Evolutionary conservation across 1,139 yeast genomes (phyloP).

Genomic region (Hanseniaspora gamundiae): DNA sequence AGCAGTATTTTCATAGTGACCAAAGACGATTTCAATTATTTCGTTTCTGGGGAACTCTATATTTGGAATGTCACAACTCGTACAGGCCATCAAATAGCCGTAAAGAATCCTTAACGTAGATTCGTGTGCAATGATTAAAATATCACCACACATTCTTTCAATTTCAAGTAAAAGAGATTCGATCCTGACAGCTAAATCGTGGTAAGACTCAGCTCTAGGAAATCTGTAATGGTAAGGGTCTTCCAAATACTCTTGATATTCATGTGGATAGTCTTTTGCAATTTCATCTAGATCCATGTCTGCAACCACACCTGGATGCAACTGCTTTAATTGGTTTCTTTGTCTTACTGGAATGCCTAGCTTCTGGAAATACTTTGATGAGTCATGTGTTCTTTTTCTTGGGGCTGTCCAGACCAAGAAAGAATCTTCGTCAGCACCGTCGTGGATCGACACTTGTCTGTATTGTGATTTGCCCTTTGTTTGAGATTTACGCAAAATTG

Average conservation of each 20-base stretch:
- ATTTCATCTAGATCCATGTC: constrained; percentile 53
- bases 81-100: constrained; percentile 89
- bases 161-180: constrained; percentile 88
- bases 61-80: constrained; percentile 74
- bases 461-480: constrained; percentile 5
- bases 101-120: constrained; percentile 78
- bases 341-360: constrained; percentile 52
- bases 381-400: constrained; percentile 67
- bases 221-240: constrained; percentile 92
- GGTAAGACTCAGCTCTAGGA: constrained; percentile 89
- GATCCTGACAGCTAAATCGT: constrained; percentile 86
- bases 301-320: constrained; percentile 85
- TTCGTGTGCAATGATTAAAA: constrained; percentile 87
- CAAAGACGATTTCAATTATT: constrained; percentile 75
- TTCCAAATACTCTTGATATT: constrained; percentile 46
- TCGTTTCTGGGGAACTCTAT: constrained; percentile 70
- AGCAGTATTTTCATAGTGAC: constrained; percentile 75
- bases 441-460: constrained; percentile 17
- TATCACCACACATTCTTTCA: constrained; percentile 83
- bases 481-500: constrained; percentile 1
- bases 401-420: constrained; percentile 89
- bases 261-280: constrained; percentile 48
- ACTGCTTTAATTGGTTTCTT: constrained; percentile 72
- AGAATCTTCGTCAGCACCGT: constrained; percentile 26
- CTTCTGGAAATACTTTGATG: constrained; percentile 56